Base-by-base conservation (phyloP, 768 basidiomycete species). In the Pholiota conissans region DNA sequence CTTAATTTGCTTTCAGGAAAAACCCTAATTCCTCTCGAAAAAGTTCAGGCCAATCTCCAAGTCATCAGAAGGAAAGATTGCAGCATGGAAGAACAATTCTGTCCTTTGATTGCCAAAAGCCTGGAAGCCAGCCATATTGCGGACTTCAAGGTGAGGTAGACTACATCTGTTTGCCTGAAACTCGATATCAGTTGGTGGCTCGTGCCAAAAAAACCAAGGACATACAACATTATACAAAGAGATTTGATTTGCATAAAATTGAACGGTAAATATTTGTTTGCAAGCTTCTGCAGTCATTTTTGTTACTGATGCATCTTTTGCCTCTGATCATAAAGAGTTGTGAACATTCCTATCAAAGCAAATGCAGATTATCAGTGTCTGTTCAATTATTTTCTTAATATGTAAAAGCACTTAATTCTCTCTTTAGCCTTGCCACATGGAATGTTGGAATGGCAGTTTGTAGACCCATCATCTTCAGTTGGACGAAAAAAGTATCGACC, bases 171-270 rank as follows among this genome's bases (percentile, higher is more conserved):
- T 59, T 63, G 9, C 76, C 77, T 4, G 67, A 65, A 56, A 79
- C 79, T 1, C 66, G 71, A 9, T 83, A 70, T 61, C 89, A 91
- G 60, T 61, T 60, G 16, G 65, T 62, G 49, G 84, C 82, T 11
- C 77, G 89, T 29, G 49, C 64, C 49, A 70, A 66, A n/a, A 68
- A 69, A 4, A 80, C 82, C 0, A 69, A 42, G 20, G 75, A 89
- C 62, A 69, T 89, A 0, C 90, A 91, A 61, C 91, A 92, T 20
- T 86, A 78, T 63, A 91, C 90, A 0, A 76, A 79, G 32, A 77
- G 77, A 39, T 74, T 87, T 18, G 67, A 77, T 9, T 63, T 75
- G 0, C 74, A 70, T 30, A 85, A 80, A 27, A 83, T 90, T 14
- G 79, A 84, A 64, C 76, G 87, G 90, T 83, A 59, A 52, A 80